phyloP scores from a whole-genome alignment of 495 filamentous ascomycete genomes.

The Penicillium canescens region DNA sequence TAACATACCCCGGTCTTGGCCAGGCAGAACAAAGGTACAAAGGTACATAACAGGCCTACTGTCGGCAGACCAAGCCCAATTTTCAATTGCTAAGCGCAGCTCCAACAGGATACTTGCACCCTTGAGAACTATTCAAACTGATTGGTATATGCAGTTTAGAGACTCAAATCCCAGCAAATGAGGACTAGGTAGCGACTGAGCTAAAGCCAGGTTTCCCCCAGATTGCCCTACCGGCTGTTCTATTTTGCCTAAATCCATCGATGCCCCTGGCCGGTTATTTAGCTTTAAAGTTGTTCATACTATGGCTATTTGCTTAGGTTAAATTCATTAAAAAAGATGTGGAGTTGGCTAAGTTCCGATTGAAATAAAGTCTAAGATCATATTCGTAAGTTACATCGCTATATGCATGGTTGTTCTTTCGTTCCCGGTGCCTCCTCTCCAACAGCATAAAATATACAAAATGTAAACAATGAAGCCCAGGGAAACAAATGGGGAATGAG shows the following conservation, averaged over 20 bases:
- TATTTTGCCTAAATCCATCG: conserved; percentile 9
- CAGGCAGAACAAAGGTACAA: background rate
- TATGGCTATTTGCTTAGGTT: too few species aligned
- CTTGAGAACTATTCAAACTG: background rate
- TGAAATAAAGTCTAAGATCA: background rate
- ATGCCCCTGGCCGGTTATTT: conserved; percentile 1
- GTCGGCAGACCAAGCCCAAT: background rate
- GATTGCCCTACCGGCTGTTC: background rate
- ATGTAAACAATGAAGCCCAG: conserved; percentile 21
- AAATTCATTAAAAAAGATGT: too few species aligned
- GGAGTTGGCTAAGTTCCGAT: too few species aligned
- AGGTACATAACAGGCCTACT: background rate
- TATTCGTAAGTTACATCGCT: conserved; percentile 8
- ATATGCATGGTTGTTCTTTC: conserved; percentile 10
- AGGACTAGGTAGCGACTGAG: background rate
- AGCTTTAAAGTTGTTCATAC: background rate
- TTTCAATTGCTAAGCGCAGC: background rate
- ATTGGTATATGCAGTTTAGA: background rate
- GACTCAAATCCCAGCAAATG: conserved; percentile 4
- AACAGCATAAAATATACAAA: conserved; percentile 13
- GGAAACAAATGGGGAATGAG: conserved; percentile 1
- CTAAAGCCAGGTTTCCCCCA: too few species aligned
- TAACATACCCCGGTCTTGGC: conserved; percentile 2
- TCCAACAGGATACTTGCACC: background rate
- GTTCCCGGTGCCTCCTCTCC: background rate